Evolutionary conservation across 2,329 filamentous ascomycete species (phyloP), one percentile per base, ranked within the genome.

Genomic region (Aspergillus bombycis): DNA sequence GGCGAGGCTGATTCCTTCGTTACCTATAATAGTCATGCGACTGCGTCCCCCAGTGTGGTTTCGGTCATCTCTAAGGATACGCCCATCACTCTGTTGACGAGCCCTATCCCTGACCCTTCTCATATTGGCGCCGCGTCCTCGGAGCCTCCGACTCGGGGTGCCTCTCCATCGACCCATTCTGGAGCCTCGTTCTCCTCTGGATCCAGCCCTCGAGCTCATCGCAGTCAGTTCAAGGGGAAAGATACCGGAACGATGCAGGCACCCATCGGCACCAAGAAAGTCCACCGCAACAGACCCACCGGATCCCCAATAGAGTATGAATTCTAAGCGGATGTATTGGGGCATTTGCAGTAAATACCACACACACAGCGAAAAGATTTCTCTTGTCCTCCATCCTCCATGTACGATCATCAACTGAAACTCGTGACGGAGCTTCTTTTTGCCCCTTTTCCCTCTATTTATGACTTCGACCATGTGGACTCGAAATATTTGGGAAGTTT

Each of bases 91-190:
- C 62, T 56, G 43, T 53, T 69, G 23, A 50, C 63, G 19, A 68
- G 63, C 32, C 63, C 67, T 28, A 43, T 62, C 36, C 45, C 62
- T 26, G 56, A 63, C 48, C 45, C 57, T 57, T 54, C 59, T 46
- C 62, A 60, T 23, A 62, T 60, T 43, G 61, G 58, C 16, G 52
- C 57, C 30, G 52, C 62, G 19, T 68, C 56, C 32, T 64, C 68
- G 21, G 67, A 67, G 26, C 59, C 70, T 57, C 62, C 69, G 16
- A 64, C 61, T 54, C 70, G 66, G 14, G 63, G 58, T 36, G 58
- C 54, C 10, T 70, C 71, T 14, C 70, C 70, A n/a, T 66, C 62
- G 26, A 58, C 43, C 8, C 62, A 66, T 38, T 66, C 66, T 2
- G 61, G 63, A 14, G 53, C 63, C 38, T 69, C 67, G 16, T 28